Evolutionary conservation across 495 filamentous ascomycete species (phyloP), one percentile per base, ranked within the genome.

Genomic region (Durotheca rogersii): DNA sequence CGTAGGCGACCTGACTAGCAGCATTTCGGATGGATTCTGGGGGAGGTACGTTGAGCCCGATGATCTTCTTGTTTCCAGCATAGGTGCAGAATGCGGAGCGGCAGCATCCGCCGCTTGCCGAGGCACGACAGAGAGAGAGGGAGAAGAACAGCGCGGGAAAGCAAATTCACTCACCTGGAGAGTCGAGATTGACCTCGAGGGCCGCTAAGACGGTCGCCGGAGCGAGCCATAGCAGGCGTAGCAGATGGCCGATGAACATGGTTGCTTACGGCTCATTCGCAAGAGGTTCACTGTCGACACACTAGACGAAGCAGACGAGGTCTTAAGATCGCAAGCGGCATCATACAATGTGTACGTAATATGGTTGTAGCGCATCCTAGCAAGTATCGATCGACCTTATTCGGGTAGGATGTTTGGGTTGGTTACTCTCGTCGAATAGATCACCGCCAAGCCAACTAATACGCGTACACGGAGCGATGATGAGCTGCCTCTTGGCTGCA

Each of bases 1-100:
- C 81, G 58, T 74, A 76, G 4, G 86, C 84, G 41, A 82, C 71
- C 16, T 68, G 74, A 37, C 68, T 70, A n/a, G 83, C 81, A 7
- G 77, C 78, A 51, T 53, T 56, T 57, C 75, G 79, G 48, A 87
- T 74, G 3, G 79, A 82, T 33, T 66, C 78, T 82, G 35, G 41
- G 48, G 35, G 10, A 17, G 42, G n/a, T n/a, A n/a, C 4, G 11
- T 38, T 49, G 16, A 42, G 25, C 25, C 9, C 15, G 18, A 39
- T n/a, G n/a, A n/a, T n/a, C n/a, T n/a, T n/a, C n/a, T n/a, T n/a
- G n/a, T n/a, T n/a, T n/a, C n/a, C n/a, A n/a, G n/a, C n/a, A n/a
- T n/a, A n/a, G n/a, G n/a, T n/a, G n/a, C n/a, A n/a, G n/a, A n/a
- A n/a, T n/a, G n/a, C n/a, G n/a, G n/a, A n/a, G n/a, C n/a, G n/a